Evolutionary conservation across 495 filamentous ascomycete species (phyloP).

Genomic region (Aspergillus mulundensis): DNA sequence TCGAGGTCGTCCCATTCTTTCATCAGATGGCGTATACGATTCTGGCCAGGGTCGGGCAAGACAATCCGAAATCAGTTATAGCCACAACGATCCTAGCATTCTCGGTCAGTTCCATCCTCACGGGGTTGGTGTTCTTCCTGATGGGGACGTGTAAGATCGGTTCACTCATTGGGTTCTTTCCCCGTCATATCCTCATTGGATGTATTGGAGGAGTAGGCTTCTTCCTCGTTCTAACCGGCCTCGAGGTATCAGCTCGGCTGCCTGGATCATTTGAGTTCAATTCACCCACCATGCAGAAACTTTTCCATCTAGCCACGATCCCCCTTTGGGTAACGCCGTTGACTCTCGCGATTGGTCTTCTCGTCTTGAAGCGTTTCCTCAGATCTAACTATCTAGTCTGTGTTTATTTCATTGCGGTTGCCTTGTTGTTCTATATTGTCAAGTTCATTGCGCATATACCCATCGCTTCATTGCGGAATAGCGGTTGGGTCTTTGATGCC

Average conservation of each 20-base stretch:
- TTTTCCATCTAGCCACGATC: constrained; percentile 67
- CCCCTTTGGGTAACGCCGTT: constrained; percentile 81
- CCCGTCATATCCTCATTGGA: constrained; percentile 90
- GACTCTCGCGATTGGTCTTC: constrained; percentile 68
- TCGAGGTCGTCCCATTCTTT: constrained; percentile 96
- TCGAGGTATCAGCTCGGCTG: constrained; percentile 91
- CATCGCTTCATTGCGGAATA: constrained; percentile 56
- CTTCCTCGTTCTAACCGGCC: constrained; percentile 84
- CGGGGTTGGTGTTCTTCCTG: constrained; percentile 82
- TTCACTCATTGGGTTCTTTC: constrained; percentile 92
- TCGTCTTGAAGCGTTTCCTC: constrained; percentile 66
- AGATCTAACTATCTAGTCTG: constrained; percentile 80
- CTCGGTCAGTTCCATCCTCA: constrained; percentile 85
- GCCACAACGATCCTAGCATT: constrained; percentile 91
- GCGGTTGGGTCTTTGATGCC: constrained; percentile 87
- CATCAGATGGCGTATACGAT: constrained; percentile 96
- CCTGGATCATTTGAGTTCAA: constrained; percentile 79
- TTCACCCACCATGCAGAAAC: constrained; percentile 64
- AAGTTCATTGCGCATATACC: constrained; percentile 59
- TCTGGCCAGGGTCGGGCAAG: constrained; percentile 68
- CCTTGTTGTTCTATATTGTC: constrained; percentile 77
- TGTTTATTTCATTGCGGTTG: constrained; percentile 79
- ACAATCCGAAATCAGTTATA: constrained; percentile 77
- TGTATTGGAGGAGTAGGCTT: constrained; percentile 98
- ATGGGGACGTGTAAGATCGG: constrained; percentile 85